Conservation (phyloP, 1,284 basidiomycete genomes). For the Pseudozyma hubeiensis region DNA sequence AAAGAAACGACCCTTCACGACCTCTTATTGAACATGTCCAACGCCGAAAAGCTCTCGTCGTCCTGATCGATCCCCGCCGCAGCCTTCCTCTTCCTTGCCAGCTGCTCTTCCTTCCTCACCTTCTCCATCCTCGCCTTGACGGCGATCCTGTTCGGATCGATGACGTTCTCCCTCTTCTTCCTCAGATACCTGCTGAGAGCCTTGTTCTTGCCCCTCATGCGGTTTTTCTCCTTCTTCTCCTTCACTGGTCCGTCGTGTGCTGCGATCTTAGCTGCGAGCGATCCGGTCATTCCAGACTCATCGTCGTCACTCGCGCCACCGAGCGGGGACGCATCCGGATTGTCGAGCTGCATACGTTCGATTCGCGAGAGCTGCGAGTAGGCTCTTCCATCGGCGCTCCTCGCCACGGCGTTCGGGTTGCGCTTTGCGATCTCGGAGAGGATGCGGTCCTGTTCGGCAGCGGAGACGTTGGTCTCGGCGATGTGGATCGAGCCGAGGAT, state of each 20-base stretch:
- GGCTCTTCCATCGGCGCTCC: constrained; percentile 59
- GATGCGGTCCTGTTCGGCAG: constrained; percentile 72
- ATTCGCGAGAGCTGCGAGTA: constrained; percentile 60
- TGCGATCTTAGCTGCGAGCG: constrained; percentile 31
- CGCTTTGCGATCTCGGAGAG: constrained; percentile 21
- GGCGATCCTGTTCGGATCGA: constrained; percentile 58
- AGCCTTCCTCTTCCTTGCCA: constrained; percentile 24
- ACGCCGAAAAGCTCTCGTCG: constrained; percentile 22
- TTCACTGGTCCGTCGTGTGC: constrained; percentile 20
- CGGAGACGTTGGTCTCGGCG: constrained; percentile 79
- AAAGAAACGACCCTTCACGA: not conserved
- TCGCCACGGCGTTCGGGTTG: constrained; percentile 29
- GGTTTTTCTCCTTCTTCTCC: constrained; percentile 58
- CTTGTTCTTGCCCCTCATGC: constrained; percentile 62
- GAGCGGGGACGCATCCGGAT: constrained; percentile 24
- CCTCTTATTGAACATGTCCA: constrained; percentile 46
- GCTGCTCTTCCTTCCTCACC: constrained; percentile 32
- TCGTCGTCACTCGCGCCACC: constrained; percentile 19
- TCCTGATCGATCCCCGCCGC: constrained; percentile 28
- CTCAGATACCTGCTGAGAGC: constrained; percentile 61
- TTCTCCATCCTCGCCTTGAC: constrained; percentile 50
- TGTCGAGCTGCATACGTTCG: constrained; percentile 59
- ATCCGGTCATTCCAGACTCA: constrained; percentile 1
- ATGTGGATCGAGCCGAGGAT: constrained; percentile 71
- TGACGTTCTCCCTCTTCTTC: constrained; percentile 65